Evolutionary conservation across 768 basidiomycete genomes (phyloP).

Genomic region (Xerocomus potaroensis): DNA sequence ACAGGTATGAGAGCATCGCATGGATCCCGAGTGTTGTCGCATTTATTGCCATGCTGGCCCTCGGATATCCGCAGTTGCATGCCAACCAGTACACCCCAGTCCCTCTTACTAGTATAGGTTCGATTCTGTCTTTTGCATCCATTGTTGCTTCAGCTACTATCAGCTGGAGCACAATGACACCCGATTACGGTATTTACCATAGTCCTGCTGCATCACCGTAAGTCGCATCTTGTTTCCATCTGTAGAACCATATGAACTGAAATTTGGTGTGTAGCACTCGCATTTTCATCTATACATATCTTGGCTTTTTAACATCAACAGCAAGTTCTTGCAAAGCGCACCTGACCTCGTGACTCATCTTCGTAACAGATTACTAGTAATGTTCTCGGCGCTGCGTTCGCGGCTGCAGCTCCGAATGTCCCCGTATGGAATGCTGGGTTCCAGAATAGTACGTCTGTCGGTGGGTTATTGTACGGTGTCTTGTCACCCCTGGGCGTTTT

Average conservation of each 20-base stretch:
- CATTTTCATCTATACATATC: conserved; percentile 44
- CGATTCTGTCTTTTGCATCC: conserved; percentile 42
- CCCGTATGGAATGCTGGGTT: conserved; percentile 40
- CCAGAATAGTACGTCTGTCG: conserved; percentile 39
- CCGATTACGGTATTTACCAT: conserved; percentile 50
- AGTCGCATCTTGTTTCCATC: conserved; percentile 4
- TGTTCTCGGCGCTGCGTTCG: conserved; percentile 43
- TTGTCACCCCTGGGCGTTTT: conserved; percentile 39
- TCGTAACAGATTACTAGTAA: conserved; percentile 35
- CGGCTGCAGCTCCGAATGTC: conserved; percentile 36
- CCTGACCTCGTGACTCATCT: background rate
- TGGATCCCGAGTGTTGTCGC: conserved; percentile 74
- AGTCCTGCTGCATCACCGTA: conserved; percentile 57
- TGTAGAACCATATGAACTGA: background rate
- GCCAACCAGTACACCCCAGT: conserved; percentile 37
- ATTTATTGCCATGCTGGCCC: conserved; percentile 61
- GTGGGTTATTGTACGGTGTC: conserved; percentile 40
- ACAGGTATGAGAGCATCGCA: conserved; percentile 67
- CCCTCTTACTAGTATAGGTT: conserved; percentile 30
- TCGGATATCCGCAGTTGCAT: conserved; percentile 68
- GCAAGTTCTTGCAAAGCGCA: conserved; percentile 24
- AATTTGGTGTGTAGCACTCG: conserved; percentile 22
- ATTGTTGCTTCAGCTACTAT: conserved; percentile 42
- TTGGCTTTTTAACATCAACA: conserved; percentile 40
- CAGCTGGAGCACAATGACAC: conserved; percentile 40